Evolutionary conservation across 2,329 filamentous ascomycete species (phyloP), one percentile per base, ranked within the genome.

Genomic region (Hirsutella rhossiliensis): DNA sequence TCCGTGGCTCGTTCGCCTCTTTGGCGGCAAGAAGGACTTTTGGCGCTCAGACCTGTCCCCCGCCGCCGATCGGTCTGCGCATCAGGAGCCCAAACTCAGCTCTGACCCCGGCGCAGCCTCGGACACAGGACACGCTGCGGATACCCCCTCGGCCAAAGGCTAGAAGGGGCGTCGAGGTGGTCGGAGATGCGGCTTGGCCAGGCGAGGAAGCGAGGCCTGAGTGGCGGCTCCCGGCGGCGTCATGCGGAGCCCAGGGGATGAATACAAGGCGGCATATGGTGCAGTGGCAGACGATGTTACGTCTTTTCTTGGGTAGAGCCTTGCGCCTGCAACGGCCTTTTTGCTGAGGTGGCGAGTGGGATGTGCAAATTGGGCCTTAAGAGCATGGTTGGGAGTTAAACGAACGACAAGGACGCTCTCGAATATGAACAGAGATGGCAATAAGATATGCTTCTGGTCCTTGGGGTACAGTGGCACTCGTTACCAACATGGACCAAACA

Each of bases 21-120:
- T 63, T 0, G 65, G 65, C 32, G 86, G 86, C 27, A 84, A 87
- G 68, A 82, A 73, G 64, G 75, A 83, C 52, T 89, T 89, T 58
- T 88, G 84, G 84, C 69, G 69, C 32, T 56, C 59, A 40, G 56
- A 61, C 1, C 41, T 50, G 11, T 50, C 53, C n/a, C 42, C 45
- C 17, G 47, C 48, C 3, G 42, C 46, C 23, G 41, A 37, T 6
- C 15, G 6, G 3, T 15, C 43, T 13, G 42, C 27, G 8, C 28
- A 34, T 11, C 41, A 46, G 11, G 47, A 52, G 28, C 41, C 19
- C n/a, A 53, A 54, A 19, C 20, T 46, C 36, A 50, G 47, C 30
- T 46, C 43, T 4, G 49, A 53, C 43, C 15, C 46, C 51, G 47
- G 57, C 49, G 19, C 42, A 19, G 27, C 43, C 43, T 40, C 48